Evolutionary conservation across 768 basidiomycete genomes (phyloP).

Genomic region (Podaxis rugospora): DNA sequence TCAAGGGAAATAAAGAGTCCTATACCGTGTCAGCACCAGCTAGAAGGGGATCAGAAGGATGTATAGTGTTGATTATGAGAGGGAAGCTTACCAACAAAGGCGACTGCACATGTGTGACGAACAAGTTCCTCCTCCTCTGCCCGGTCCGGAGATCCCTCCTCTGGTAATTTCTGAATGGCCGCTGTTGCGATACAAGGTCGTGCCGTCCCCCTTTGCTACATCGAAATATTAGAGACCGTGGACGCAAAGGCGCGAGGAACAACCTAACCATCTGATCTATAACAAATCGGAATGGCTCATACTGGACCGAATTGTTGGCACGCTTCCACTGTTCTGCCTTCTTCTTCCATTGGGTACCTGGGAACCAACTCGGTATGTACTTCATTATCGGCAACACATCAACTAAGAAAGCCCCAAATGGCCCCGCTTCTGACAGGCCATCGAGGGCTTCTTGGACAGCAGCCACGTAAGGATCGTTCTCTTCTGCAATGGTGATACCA

Average conservation of each 20-base stretch:
- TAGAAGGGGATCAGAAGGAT: not conserved
- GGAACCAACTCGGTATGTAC: constrained; percentile 3
- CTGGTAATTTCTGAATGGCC: constrained; percentile 6
- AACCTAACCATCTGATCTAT: constrained; percentile 1
- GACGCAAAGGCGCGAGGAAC: not conserved
- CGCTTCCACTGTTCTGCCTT: not conserved
- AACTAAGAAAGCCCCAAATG: constrained; percentile 19
- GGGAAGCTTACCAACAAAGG: constrained; percentile 6
- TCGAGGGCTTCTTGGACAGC: constrained; percentile 27
- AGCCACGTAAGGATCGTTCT: constrained; percentile 29
- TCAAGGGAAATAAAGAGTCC: not conserved
- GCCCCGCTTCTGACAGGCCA: constrained; percentile 24
- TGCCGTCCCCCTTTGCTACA: not conserved
- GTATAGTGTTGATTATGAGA: not conserved
- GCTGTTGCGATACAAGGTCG: constrained; percentile 5
- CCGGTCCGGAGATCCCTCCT: constrained; percentile 1
- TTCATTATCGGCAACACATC: constrained; percentile 4
- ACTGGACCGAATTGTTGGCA: not conserved
- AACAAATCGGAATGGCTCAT: not conserved
- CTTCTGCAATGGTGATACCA: constrained; percentile 28
- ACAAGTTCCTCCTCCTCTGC: constrained; percentile 1
- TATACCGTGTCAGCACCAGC: constrained; percentile 13
- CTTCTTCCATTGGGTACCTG: not conserved
- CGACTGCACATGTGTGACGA: not conserved
- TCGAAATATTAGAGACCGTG: not conserved